Evolutionary conservation across 2,329 filamentous ascomycete species (phyloP).

Genomic region (Aspergillus jensenii): DNA sequence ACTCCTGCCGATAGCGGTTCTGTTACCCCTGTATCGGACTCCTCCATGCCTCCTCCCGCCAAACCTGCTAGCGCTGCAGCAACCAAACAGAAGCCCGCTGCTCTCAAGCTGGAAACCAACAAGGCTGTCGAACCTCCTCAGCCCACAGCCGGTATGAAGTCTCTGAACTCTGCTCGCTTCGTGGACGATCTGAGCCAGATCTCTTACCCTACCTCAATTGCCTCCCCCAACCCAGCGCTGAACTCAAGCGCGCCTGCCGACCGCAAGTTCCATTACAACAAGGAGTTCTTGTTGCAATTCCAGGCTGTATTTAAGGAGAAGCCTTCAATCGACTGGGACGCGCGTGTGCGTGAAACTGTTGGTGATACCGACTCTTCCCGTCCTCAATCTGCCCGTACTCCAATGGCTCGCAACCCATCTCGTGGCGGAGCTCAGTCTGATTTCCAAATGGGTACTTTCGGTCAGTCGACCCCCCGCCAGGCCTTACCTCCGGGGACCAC

Average conservation of each 20-base stretch:
- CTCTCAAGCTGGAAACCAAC: conserved; percentile 83
- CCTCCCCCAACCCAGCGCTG: conserved; percentile 86
- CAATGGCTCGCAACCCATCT: conserved; percentile 53
- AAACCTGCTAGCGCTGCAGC: conserved; percentile 57
- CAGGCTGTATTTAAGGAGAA: conserved; percentile 95
- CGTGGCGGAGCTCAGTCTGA: conserved; percentile 51
- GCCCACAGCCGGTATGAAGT: conserved; percentile 89
- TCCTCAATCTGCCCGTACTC: conserved; percentile 54
- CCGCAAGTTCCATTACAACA: conserved; percentile 91
- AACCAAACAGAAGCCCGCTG: conserved; percentile 77
- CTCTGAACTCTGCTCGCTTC: conserved; percentile 87
- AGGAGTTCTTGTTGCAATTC: conserved; percentile 93
- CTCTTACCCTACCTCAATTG: conserved; percentile 79
- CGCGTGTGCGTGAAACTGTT: conserved; percentile 79
- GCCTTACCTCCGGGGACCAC: conserved; percentile 74
- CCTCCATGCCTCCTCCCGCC: conserved; percentile 48
- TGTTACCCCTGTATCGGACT: conserved; percentile 48
- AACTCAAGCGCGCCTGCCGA: conserved; percentile 71
- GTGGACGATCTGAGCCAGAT: conserved; percentile 75
- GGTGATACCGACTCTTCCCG: conserved; percentile 72
- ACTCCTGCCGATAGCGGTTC: conserved; percentile 46
- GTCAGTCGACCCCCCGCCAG: conserved; percentile 46
- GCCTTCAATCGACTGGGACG: conserved; percentile 88
- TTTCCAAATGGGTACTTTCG: conserved; percentile 72
- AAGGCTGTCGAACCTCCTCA: conserved; percentile 88